Evolutionary conservation across 2,329 filamentous ascomycete species (phyloP).

Genomic region (Cryphonectria parasitica): DNA sequence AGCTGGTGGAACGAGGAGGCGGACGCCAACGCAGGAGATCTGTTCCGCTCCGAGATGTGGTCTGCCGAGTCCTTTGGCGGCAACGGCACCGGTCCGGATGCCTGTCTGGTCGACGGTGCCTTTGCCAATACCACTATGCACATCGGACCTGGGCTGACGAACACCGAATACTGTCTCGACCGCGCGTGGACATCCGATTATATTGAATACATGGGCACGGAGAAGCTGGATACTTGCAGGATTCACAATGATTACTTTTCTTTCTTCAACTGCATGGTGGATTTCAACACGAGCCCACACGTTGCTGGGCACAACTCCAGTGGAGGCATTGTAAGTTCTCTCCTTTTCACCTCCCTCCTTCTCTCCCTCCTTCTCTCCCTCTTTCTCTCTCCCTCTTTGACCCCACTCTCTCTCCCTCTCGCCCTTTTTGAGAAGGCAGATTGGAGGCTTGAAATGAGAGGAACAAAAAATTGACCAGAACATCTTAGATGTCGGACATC

Average conservation of each 20-base stretch:
- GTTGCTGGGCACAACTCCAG: neutral
- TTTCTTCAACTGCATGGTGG: conserved; percentile 1
- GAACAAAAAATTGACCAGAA: neutral
- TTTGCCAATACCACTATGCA: conserved; percentile 41
- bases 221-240: conserved; percentile 9
- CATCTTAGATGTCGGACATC: conserved; percentile 27
- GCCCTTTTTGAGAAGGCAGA: too few relatives aligned
- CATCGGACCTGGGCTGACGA: conserved; percentile 12
- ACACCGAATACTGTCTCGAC: conserved; percentile 19
- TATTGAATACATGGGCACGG: conserved; percentile 17
- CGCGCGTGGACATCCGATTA: conserved; percentile 13
- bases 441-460: neutral
- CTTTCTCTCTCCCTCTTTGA: too few relatives aligned
- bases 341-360: too few relatives aligned
- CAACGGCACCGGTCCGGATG: conserved; percentile 24
- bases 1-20: conserved; percentile 43
- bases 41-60: conserved; percentile 37
- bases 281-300: conserved; percentile 7
- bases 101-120: conserved; percentile 42
- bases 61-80: conserved; percentile 31
- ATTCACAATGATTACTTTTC: conserved; percentile 14
- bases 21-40: conserved; percentile 35
- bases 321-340: conserved; percentile 4
- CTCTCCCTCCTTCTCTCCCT: too few relatives aligned
- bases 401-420: too few relatives aligned